Evolutionary conservation across 2,329 filamentous ascomycete species (phyloP), one percentile per base, ranked within the genome.

Genomic region (Sporothrix variecibatus): DNA sequence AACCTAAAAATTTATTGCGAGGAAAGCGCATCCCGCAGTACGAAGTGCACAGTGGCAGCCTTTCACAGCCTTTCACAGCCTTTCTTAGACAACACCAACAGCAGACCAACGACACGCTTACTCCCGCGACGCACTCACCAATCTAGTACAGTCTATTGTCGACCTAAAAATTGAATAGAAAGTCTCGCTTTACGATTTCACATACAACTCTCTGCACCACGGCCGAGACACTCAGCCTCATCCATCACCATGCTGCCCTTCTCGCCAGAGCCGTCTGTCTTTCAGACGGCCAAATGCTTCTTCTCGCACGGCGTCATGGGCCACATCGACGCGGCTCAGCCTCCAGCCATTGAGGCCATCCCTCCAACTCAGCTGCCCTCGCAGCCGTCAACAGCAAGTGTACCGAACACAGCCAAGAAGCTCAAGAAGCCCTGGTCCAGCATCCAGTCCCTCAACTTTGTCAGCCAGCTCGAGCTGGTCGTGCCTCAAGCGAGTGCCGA

Each of bases 351-450:
- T 28, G 75, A 75, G 56, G 64, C 53, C 26, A 51, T 38, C 3
- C 20, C 46, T 6, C n/a, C 71, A 7, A 34, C 69, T 5, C 28
- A 28, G 34, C 31, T 49, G 6, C 2, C 46, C 1, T n/a, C 69
- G 9, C 51, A 15, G 20, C 20, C 56, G 40, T 34, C n/a, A 6
- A 0, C 46, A 28, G 5, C 20, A 51, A 1, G 12, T 4, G 69
- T 12, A 20, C 53, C 69, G 2, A 31, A 62, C 26, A 46, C 64
- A 2, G 26, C 74, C 6, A 38, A 26, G 9, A 72, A 71, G n/a
- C 60, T 92, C 80, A 91, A 90, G 79, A 91, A 93, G 78, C 95
- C 94, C 2, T 97, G 95, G 86, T 87, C 89, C 0, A 86, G 89
- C 0, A 87, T 97, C 76, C 81, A 88, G 31, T 83, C 85, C 1